Conservation (phyloP, 495 filamentous ascomycete species). For the Hypoxylon perforatum region DNA sequence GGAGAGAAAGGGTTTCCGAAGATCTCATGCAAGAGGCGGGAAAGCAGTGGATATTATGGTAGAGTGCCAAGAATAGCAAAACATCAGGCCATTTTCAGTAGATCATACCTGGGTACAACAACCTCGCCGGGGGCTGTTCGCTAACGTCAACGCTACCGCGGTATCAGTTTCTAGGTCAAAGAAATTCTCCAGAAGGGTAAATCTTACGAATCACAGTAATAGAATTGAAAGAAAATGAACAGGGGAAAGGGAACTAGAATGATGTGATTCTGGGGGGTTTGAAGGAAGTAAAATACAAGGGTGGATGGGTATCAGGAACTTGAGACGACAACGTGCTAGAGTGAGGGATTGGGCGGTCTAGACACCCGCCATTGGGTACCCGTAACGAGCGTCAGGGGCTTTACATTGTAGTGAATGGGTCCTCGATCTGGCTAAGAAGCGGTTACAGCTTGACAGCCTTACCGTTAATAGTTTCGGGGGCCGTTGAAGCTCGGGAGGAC, state of each 20-base stretch:
- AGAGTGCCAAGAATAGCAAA: conserved; percentile 52
- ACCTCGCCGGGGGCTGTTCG: conserved; percentile 55
- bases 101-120: conserved; percentile 66
- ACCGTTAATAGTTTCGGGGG: conserved; percentile 29
- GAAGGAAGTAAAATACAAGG: conserved; percentile 19
- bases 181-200: conserved; percentile 30
- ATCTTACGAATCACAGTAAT: conserved; percentile 14
- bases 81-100: conserved; percentile 57
- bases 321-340: conserved; percentile 8
- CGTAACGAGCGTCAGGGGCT: conserved; percentile 30
- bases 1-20: conserved; percentile 46
- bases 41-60: conserved; percentile 59
- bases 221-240: conserved; percentile 6
- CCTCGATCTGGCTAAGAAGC: conserved; percentile 28
- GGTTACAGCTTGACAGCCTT: conserved; percentile 44
- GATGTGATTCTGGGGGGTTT: conserved; percentile 35
- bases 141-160: conserved; percentile 40
- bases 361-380: conserved; percentile 22
- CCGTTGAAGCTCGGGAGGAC: conserved; percentile 12
- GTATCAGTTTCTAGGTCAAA: conserved; percentile 36
- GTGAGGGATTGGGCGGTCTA: conserved; percentile 11
- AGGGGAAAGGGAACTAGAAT: conserved; percentile 33
- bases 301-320: conserved; percentile 16
- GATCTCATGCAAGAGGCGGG: conserved; percentile 54
- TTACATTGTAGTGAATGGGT: conserved; percentile 21